A percentile compares a stretch with the other conserved stretches of the same genome.
These are phyloP conservation scores for Dicorynia guianensis DNA, from an alignment of 306 rosid genomes.

Conservation along the genomic window DNA sequence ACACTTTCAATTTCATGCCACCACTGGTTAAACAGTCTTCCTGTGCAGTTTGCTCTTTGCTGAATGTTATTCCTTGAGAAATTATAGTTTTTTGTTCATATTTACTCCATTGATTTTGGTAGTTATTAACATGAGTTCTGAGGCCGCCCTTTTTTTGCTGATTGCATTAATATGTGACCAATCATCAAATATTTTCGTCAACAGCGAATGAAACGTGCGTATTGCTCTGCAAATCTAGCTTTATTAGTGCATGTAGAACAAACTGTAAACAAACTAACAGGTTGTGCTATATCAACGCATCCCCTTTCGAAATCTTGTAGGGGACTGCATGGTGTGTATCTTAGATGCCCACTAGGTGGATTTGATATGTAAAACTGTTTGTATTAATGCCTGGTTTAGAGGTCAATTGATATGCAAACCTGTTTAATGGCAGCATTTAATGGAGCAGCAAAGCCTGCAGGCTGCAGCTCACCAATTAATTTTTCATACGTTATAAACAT, in stretches of 20 bases:
- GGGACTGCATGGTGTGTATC: too few species aligned
- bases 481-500: too few species aligned
- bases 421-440: background rate
- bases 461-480: background rate
- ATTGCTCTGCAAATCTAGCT: background rate
- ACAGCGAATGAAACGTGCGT: background rate
- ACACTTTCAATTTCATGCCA: constrained; percentile 34
- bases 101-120: constrained; percentile 10
- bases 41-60: constrained; percentile 25
- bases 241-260: too few species aligned
- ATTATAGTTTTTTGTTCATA: background rate
- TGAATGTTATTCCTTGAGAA: constrained; percentile 36
- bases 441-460: background rate
- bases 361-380: background rate
- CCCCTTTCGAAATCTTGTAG: too few species aligned
- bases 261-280: too few species aligned
- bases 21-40: constrained; percentile 35
- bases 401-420: background rate
- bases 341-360: background rate
- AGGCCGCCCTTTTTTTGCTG: constrained; percentile 15
- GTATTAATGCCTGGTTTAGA: background rate
- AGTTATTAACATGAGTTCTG: background rate
- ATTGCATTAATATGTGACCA: background rate
- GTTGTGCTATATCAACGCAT: too few species aligned
- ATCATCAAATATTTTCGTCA: background rate